These are phyloP conservation scores for Kazachstania kunashirensis DNA, from an alignment of 805 yeast species.

Conservation along the genomic window DNA sequence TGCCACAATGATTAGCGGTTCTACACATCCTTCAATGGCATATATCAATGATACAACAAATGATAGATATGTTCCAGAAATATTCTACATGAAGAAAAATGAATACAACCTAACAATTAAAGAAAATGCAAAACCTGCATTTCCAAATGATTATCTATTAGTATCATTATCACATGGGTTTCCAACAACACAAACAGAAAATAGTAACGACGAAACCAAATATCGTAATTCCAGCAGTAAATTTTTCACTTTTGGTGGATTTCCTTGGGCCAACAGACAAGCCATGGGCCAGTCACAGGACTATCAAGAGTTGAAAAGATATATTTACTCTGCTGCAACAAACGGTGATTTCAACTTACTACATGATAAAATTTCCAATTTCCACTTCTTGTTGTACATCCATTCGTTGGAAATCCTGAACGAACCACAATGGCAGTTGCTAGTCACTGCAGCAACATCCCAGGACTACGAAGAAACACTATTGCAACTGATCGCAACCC, in stretches of 20 bases:
- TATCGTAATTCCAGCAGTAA: slow-evolving; percentile 32
- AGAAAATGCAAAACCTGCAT: slow-evolving; percentile 79
- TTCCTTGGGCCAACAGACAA: slow-evolving; percentile 75
- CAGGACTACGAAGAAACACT: slow-evolving; percentile 42
- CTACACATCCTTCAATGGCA: slow-evolving; percentile 84
- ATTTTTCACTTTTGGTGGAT: slow-evolving; percentile 38
- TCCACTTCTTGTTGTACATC: slow-evolving; percentile 63
- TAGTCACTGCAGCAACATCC: slow-evolving; percentile 32
- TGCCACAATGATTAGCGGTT: slow-evolving; percentile 78
- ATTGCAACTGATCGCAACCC: slow-evolving; percentile 35
- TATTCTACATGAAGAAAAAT: slow-evolving; percentile 72
- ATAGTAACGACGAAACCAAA: not conserved
- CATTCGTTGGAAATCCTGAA: slow-evolving; percentile 48
- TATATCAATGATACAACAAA: slow-evolving; percentile 66
- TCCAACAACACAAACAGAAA: slow-evolving; percentile 41
- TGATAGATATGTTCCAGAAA: slow-evolving; percentile 86
- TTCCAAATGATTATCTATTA: slow-evolving; percentile 82
- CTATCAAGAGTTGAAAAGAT: slow-evolving; percentile 41
- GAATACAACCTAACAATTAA: slow-evolving; percentile 88
- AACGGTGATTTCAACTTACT: slow-evolving; percentile 28
- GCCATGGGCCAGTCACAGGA: slow-evolving; percentile 69
- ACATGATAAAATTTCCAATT: slow-evolving; percentile 45
- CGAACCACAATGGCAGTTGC: slow-evolving; percentile 41
- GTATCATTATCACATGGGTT: slow-evolving; percentile 91
- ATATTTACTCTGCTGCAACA: slow-evolving; percentile 31